These are phyloP conservation scores for Berkeleyomyces basicola DNA, from an alignment of 2,329 filamentous ascomycete genomes.

Conservation along the genomic window DNA sequence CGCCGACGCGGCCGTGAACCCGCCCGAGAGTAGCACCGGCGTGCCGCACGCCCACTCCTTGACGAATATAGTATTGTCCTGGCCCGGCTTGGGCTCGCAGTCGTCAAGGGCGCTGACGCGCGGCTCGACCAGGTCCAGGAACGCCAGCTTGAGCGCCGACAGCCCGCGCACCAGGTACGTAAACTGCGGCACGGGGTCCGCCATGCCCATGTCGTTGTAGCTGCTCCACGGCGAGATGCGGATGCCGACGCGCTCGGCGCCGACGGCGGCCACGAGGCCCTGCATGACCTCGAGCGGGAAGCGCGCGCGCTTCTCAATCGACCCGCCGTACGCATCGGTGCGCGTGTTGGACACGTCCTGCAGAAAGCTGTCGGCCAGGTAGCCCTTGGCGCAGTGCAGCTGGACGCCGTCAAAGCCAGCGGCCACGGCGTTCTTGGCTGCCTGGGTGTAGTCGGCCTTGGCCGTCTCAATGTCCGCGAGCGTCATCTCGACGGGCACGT, in stretches of 20 bases:
- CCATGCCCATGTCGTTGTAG: conserved; percentile 45
- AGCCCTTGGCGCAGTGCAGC: conserved; percentile 37
- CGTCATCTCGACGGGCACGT: conserved; percentile 47
- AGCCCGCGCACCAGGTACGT: conserved; percentile 34
- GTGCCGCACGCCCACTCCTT: conserved; percentile 13
- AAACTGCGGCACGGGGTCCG: conserved; percentile 37
- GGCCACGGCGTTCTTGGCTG: conserved; percentile 38
- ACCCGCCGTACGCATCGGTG: conserved; percentile 38
- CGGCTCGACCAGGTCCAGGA: conserved; percentile 42
- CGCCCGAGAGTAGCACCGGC: conserved; percentile 21
- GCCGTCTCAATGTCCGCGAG: conserved; percentile 47
- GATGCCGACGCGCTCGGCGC: conserved; percentile 34
- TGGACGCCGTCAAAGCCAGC: conserved; percentile 58
- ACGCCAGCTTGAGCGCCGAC: conserved; percentile 36
- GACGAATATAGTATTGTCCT: conserved; percentile 15
- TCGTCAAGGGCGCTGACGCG: conserved; percentile 27
- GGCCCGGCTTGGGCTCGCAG: conserved; percentile 20
- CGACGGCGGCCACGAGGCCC: conserved; percentile 26
- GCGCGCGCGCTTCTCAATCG: conserved; percentile 34
- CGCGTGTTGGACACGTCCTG: conserved; percentile 33
- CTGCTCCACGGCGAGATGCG: conserved; percentile 40
- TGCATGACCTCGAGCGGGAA: conserved; percentile 33
- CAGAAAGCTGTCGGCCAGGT: conserved; percentile 48
- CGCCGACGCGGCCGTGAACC: conserved; percentile 18
- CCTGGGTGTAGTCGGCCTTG: conserved; percentile 42